Evolutionary conservation across 352 stramenopile genomes (phyloP), one percentile per base, ranked within the genome.

Genomic region (Pilasporangium apinafurcum): DNA sequence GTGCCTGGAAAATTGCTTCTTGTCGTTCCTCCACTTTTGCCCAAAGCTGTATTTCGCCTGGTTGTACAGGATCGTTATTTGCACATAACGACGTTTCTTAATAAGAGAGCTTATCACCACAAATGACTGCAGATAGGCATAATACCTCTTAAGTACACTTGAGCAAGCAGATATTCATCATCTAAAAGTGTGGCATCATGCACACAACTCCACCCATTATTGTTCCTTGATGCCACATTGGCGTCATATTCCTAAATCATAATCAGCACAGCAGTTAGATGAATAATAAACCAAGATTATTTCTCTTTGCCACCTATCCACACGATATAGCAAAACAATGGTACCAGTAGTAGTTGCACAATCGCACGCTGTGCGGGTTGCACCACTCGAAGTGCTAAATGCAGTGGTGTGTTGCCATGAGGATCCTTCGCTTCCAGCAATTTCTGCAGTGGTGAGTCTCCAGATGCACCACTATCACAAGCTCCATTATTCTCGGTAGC

Each of bases 121-220:
- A 22, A 12, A 18, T 37, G 4, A 36, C 37, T 13, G 51, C 3
- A 34, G 5, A 1, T 18, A 8, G 9, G 20, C 18, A 12, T 27
- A 37, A 10, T 22, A 68, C 52, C 62, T 31, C 53, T 62, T 2
- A 86, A 42, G 33, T 80, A 89, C n/a, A 89, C 7, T 31, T 81
- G 69, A 5, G 80, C 77, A 37, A 92, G 47, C 22, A 92, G 45
- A 20, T 69, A 80, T 52, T 92, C 80, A 49, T 89, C 73, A 44
- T 92, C 76, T 43, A 63, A 81, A 6, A 92, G 59, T 16, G 76
- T 69, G 0, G 76, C 74, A 44, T 92, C 78, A 32, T 92, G 80
- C 10, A 80, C 52, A 43, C 80, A 89, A 28, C 67, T 88, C 80
- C 80, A 92, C 22, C 80, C 80, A 26, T 78, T 60, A 1, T 8